phyloP scores from a whole-genome alignment of 129 eudicot genomes.

The Pittosporum tobira region DNA sequence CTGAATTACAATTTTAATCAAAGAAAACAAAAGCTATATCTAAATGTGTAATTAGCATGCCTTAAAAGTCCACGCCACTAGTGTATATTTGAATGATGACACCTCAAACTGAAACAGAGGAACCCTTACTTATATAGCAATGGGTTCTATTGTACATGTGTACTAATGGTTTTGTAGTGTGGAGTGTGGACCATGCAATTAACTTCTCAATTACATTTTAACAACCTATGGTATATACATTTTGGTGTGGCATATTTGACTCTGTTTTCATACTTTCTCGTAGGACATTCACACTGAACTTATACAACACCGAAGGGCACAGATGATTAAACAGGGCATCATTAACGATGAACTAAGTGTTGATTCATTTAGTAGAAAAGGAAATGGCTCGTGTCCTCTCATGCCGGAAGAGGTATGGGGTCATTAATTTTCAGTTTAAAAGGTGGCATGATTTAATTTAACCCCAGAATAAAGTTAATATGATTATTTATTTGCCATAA shows the following conservation, averaged over 20 bases:
- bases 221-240: not conserved
- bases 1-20: not conserved
- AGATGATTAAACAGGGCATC: conserved; percentile 73
- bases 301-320: conserved; percentile 68
- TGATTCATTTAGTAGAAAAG: conserved; percentile 57
- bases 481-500: not conserved
- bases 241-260: not conserved
- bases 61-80: not conserved
- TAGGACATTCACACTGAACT: conserved; percentile 91
- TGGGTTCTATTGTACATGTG: not conserved
- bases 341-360: conserved; percentile 52
- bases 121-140: not conserved
- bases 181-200: not conserved
- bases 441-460: not conserved
- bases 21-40: not conserved
- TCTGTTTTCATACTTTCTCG: conserved; percentile 4
- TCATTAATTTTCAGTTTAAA: not conserved
- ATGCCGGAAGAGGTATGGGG: conserved; percentile 49
- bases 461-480: not conserved
- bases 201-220: not conserved
- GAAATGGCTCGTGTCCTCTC: conserved; percentile 68
- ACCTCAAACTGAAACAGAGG: not conserved
- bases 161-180: not conserved
- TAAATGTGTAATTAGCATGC: not conserved
- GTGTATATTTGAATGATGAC: not conserved